Conservation (phyloP, 345 rosid genomes). For the Jatropha curcas region DNA sequence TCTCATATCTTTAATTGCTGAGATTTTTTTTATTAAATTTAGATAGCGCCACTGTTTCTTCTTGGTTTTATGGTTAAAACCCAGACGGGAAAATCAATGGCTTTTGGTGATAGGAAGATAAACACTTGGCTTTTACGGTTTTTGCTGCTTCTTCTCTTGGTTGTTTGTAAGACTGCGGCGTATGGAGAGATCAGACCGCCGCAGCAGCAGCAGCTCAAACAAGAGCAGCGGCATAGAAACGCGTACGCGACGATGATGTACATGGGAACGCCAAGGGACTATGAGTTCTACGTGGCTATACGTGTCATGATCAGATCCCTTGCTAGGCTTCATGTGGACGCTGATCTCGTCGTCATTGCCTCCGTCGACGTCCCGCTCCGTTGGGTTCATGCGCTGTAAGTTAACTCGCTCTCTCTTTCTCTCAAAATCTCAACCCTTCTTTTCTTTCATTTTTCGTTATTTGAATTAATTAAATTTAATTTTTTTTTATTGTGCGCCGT, state of each 20-base stretch:
- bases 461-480: no score
- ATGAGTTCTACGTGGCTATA: conserved; percentile 90
- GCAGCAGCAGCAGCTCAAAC: conserved; percentile 28
- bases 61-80: not conserved
- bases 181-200: conserved; percentile 13
- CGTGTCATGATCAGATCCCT: conserved; percentile 95
- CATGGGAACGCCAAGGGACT: conserved; percentile 97
- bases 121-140: conserved; percentile 1
- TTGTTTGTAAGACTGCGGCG: conserved; percentile 16
- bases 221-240: conserved; percentile 46
- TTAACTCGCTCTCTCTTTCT: not conserved
- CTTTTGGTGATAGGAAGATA: not conserved
- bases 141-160: conserved; percentile 3
- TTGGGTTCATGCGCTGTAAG: conserved; percentile 84
- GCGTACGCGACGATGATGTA: conserved; percentile 99
- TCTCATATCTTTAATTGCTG: not conserved
- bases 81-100: conserved; percentile 3
- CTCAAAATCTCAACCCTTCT: not conserved
- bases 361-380: conserved; percentile 83
- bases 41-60: not conserved
- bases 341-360: conserved; percentile 95
- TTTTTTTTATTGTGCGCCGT: conserved; percentile 9
- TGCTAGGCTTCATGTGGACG: conserved; percentile 55
- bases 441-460: not conserved
- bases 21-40: no score